phyloP scores from a whole-genome alignment of 2,329 filamentous ascomycete species.

The Setomelanomma holmii region DNA sequence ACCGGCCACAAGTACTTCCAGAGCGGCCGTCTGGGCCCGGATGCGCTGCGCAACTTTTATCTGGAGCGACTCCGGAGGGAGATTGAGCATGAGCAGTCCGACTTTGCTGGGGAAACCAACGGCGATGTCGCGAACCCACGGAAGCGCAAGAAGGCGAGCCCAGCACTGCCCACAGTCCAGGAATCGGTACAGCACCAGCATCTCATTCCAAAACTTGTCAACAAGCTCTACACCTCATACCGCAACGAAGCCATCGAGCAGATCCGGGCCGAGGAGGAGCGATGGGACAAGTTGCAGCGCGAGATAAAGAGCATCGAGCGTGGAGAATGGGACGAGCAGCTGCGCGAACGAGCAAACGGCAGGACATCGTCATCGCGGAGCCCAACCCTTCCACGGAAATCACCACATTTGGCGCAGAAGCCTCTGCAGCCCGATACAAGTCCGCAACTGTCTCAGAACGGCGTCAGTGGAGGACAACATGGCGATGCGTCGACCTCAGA shows the following conservation, averaged over 20 bases:
- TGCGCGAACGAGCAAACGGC: constrained; percentile 35
- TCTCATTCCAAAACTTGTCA: constrained; percentile 73
- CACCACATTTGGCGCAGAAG: constrained; percentile 32
- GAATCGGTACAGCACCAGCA: constrained; percentile 72
- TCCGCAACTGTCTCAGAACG: constrained; percentile 16
- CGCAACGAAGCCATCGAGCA: constrained; percentile 71
- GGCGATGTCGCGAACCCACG: constrained; percentile 56
- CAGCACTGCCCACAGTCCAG: constrained; percentile 68
- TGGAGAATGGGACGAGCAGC: constrained; percentile 60
- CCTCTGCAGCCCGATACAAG: constrained; percentile 13
- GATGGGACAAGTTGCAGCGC: constrained; percentile 67
- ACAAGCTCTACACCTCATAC: constrained; percentile 78
- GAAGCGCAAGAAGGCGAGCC: constrained; percentile 74
- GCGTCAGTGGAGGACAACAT: constrained; percentile 9
- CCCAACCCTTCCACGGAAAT: constrained; percentile 33
- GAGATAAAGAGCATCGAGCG: constrained; percentile 75
- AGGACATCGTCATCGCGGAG: constrained; percentile 30
- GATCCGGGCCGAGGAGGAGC: constrained; percentile 77
- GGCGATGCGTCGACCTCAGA: constrained; percentile 14
- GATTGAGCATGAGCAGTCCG: constrained; percentile 59
- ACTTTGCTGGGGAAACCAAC: constrained; percentile 51
- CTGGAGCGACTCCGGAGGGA: constrained; percentile 78
- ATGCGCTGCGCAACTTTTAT: constrained; percentile 81
- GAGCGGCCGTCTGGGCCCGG: constrained; percentile 74
- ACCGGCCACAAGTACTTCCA: constrained; percentile 75